Evolutionary conservation across 495 filamentous ascomycete species (phyloP).

Genomic region (Podospora pseudopauciseta): DNA sequence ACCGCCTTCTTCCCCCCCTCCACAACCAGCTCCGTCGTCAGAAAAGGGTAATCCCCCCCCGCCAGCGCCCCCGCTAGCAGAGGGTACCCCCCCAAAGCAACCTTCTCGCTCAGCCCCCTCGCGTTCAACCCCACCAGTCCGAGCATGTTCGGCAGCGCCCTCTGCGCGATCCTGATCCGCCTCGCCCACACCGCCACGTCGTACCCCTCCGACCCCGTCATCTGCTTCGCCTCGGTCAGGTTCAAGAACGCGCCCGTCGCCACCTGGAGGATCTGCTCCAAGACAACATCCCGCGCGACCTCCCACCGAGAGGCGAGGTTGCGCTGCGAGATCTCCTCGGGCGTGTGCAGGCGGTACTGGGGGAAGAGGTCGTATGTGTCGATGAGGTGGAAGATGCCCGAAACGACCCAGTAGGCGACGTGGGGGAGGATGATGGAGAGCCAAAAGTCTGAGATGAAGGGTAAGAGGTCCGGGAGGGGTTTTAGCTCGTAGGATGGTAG

Average conservation of each 20-base stretch:
- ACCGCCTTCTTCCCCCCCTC: constrained; percentile 29
- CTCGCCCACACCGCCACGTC: constrained; percentile 80
- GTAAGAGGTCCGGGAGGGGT: constrained; percentile 64
- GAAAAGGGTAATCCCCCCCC: constrained; percentile 68
- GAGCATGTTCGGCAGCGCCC: constrained; percentile 58
- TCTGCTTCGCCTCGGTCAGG: constrained; percentile 61
- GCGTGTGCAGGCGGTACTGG: constrained; percentile 87
- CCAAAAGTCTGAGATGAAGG: constrained; percentile 76
- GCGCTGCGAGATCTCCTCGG: constrained; percentile 77
- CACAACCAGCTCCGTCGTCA: constrained; percentile 45
- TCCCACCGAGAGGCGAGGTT: constrained; percentile 82
- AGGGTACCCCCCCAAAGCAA: constrained; percentile 50
- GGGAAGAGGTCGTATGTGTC: constrained; percentile 79
- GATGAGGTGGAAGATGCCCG: constrained; percentile 81
- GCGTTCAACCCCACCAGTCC: constrained; percentile 57
- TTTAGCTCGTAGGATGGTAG: constrained; percentile 68
- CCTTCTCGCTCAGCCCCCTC: constrained; percentile 51
- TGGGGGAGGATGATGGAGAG: constrained; percentile 72
- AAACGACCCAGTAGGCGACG: constrained; percentile 82
- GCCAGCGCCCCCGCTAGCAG: constrained; percentile 64
- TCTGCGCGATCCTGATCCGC: constrained; percentile 66
- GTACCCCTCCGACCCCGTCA: constrained; percentile 71
- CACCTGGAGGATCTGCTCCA: constrained; percentile 88
- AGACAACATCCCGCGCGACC: constrained; percentile 78
- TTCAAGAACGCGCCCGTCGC: constrained; percentile 57